A percentile compares a stretch with the other conserved stretches of the same genome.
Conservation (phyloP, 257 asterid genomes). For the Vinca minor region DNA sequence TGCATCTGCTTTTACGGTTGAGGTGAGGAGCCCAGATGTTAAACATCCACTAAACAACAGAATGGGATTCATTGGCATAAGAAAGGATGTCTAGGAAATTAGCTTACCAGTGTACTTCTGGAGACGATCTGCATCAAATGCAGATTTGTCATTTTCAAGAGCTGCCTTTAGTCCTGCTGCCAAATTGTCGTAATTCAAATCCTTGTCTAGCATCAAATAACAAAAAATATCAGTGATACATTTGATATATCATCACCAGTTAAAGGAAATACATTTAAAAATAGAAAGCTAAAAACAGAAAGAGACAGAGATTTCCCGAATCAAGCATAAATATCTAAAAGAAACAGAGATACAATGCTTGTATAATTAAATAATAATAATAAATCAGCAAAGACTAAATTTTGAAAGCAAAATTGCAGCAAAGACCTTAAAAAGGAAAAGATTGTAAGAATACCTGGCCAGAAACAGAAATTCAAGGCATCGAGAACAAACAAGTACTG, state of each 20-base stretch:
- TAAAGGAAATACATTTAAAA: background rate
- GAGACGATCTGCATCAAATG: constrained; percentile 83
- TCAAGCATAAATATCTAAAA: background rate
- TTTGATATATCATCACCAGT: constrained; percentile 1
- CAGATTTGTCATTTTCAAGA: constrained; percentile 68
- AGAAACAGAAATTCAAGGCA: constrained; percentile 90
- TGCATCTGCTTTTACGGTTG: background rate
- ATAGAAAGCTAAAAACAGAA: background rate
- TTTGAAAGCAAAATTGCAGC: background rate
- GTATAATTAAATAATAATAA: background rate
- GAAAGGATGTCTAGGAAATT: background rate
- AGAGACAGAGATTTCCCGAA: background rate
- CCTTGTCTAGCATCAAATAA: constrained; percentile 47
- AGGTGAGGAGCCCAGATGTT: background rate
- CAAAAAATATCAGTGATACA: background rate
- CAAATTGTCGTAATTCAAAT: constrained; percentile 74
- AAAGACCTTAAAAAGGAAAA: background rate
- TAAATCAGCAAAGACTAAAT: background rate
- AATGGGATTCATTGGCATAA: background rate
- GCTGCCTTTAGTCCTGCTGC: constrained; percentile 81
- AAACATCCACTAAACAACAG: background rate
- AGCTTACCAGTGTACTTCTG: constrained; percentile 77
- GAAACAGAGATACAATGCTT: background rate
- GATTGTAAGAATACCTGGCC: constrained; percentile 71
- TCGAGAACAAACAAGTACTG: constrained; percentile 90